phyloP scores from a whole-genome alignment of 805 yeast species.

The Wickerhamiella bombiphila region DNA sequence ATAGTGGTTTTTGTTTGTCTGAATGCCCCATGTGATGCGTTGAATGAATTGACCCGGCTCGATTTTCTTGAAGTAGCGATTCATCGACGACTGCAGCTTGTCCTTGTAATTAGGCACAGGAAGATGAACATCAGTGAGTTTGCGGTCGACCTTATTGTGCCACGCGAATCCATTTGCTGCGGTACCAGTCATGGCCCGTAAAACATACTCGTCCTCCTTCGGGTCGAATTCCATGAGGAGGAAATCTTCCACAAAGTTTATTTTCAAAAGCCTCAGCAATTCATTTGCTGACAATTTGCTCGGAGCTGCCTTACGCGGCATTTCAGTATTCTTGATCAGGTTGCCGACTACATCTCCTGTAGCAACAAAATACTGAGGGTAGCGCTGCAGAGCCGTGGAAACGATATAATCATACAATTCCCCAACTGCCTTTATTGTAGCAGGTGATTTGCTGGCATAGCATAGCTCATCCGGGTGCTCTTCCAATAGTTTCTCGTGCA shows the following conservation, averaged over 20 bases:
- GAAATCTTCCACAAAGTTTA: slow-evolving; percentile 50
- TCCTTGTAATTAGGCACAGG: slow-evolving; percentile 59
- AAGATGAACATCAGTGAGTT: slow-evolving; percentile 45
- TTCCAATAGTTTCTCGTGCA: slow-evolving; percentile 7
- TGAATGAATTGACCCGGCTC: slow-evolving; percentile 35
- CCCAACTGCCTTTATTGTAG: slow-evolving; percentile 23
- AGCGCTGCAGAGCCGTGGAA: slow-evolving; percentile 31
- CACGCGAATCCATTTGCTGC: slow-evolving; percentile 72
- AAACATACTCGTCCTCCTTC: slow-evolving; percentile 27
- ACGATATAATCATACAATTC: slow-evolving; percentile 37
- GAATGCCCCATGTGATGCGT: slow-evolving; percentile 59
- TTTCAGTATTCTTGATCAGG: slow-evolving; percentile 7
- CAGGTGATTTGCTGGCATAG: neutral
- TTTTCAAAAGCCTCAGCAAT: slow-evolving; percentile 11
- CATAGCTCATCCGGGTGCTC: slow-evolving; percentile 6
- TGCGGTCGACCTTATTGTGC: slow-evolving; percentile 33
- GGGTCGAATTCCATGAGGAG: slow-evolving; percentile 25
- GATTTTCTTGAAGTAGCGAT: slow-evolving; percentile 38
- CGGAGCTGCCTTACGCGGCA: slow-evolving; percentile 11
- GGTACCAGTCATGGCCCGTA: slow-evolving; percentile 43
- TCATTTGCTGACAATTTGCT: slow-evolving; percentile 4
- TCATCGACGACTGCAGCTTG: slow-evolving; percentile 48
- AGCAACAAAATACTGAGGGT: slow-evolving; percentile 37
- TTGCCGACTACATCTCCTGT: slow-evolving; percentile 16
- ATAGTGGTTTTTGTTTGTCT: slow-evolving; percentile 22